Conservation (phyloP, 169 alveolate species). For the Eimeria sp. region DNA sequence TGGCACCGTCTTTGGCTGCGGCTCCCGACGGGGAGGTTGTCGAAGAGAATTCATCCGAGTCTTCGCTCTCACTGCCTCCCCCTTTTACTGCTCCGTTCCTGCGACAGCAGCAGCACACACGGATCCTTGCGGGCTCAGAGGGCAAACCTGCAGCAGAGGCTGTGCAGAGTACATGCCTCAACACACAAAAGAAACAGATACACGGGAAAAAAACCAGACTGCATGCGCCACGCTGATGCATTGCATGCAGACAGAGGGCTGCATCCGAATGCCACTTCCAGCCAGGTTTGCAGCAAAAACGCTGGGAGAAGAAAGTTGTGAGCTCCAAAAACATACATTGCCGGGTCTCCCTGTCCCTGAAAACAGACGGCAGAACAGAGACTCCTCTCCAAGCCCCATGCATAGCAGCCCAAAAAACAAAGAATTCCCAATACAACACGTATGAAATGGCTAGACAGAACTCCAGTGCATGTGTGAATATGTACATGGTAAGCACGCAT, state of each 20-base stretch:
- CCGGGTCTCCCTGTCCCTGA: slow-evolving; percentile 29
- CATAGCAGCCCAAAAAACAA: background rate
- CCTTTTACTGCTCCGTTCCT: slow-evolving; percentile 51
- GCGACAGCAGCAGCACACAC: background rate
- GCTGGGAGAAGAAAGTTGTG: background rate
- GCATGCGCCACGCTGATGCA: background rate
- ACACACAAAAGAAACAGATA: background rate
- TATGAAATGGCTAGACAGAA: background rate
- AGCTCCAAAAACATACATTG: background rate
- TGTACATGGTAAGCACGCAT: background rate
- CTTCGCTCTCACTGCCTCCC: slow-evolving; percentile 31
- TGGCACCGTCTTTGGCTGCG: slow-evolving; percentile 3
- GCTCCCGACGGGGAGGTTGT: background rate
- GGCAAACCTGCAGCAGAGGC: background rate
- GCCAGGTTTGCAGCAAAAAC: background rate
- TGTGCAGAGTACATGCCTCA: background rate
- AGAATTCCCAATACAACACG: background rate
- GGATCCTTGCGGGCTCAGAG: background rate
- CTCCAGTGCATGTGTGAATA: background rate
- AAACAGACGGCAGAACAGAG: background rate
- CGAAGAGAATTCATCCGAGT: slow-evolving; percentile 27
- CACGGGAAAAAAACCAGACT: background rate
- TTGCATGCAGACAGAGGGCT: background rate
- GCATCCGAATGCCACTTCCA: background rate
- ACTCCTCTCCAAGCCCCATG: background rate